Conservation (phyloP, 106 monocot species). For the Dendrobium huoshanense region DNA sequence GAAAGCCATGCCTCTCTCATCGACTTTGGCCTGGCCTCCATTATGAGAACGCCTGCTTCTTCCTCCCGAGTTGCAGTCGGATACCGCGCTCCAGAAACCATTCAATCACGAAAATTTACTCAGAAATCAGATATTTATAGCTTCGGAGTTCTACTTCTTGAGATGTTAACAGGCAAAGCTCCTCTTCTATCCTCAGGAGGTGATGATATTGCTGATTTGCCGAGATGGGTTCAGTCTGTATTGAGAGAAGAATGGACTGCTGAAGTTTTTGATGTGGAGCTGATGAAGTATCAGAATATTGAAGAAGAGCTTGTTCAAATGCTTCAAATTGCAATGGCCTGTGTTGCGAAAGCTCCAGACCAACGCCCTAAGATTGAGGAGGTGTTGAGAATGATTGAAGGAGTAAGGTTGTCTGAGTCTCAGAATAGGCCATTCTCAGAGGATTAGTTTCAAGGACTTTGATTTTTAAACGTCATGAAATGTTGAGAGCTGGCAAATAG, state of each 20-base stretch:
- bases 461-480: too few species aligned
- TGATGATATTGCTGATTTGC: constrained; percentile 47
- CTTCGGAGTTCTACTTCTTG: constrained; percentile 85
- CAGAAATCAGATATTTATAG: constrained; percentile 88
- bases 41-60: too few species aligned
- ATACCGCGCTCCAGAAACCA: constrained; percentile 71
- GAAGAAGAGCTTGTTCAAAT: constrained; percentile 75
- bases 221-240: constrained; percentile 82
- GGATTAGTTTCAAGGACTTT: too few species aligned
- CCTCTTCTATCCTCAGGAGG: constrained; percentile 42
- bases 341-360: constrained; percentile 52
- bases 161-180: constrained; percentile 80
- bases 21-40: too few species aligned
- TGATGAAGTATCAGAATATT: constrained; percentile 50
- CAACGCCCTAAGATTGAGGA: constrained; percentile 67
- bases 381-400: constrained; percentile 67
- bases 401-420: constrained; percentile 4
- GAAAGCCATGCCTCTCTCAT: constrained; percentile 42
- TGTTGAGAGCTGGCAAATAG: too few species aligned
- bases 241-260: constrained; percentile 93
- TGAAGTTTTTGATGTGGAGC: constrained; percentile 83
- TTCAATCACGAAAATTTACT: constrained; percentile 39
- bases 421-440: too few species aligned
- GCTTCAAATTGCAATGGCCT: constrained; percentile 88
- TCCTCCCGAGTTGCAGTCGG: constrained; percentile 31